Evolutionary conservation across 306 rosid genomes (phyloP).

Genomic region (Benincasa hispida): DNA sequence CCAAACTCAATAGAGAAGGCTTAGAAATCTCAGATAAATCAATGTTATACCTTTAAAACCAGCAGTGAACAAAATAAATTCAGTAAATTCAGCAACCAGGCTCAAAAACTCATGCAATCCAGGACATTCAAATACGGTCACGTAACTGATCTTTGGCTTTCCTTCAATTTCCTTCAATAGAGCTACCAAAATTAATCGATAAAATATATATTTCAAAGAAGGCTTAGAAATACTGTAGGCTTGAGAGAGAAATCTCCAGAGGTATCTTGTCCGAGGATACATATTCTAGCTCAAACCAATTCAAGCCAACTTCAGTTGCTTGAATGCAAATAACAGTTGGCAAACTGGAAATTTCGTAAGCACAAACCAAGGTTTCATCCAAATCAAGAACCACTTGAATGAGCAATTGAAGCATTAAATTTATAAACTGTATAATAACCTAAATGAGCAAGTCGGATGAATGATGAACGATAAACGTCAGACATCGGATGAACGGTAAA

Average conservation of each 20-base stretch:
- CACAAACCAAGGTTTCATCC: constrained; percentile 84
- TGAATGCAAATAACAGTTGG: constrained; percentile 46
- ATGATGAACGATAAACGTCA: too few species aligned
- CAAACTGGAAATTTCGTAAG: constrained; percentile 71
- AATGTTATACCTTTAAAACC: constrained; percentile 76
- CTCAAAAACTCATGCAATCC: constrained; percentile 76
- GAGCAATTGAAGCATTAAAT: neutral
- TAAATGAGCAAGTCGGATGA: too few species aligned
- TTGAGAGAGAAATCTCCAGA: neutral
- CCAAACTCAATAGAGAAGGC: constrained; percentile 13
- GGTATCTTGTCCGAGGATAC: constrained; percentile 60
- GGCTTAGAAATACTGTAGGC: neutral
- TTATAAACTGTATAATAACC: neutral
- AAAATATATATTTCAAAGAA: neutral
- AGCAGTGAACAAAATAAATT: constrained; percentile 74
- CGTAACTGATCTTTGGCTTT: constrained; percentile 62
- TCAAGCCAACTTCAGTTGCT: constrained; percentile 72
- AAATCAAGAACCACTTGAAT: constrained; percentile 87
- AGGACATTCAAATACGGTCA: constrained; percentile 91
- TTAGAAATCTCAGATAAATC: constrained; percentile 26
- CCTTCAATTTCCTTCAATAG: constrained; percentile 63
- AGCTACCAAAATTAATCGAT: constrained; percentile 10
- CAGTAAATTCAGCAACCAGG: constrained; percentile 61
- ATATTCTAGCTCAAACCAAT: constrained; percentile 82
- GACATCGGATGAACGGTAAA: too few species aligned